Conservation (phyloP, 768 basidiomycete genomes). For the Lactifluus hygrophoroides region DNA sequence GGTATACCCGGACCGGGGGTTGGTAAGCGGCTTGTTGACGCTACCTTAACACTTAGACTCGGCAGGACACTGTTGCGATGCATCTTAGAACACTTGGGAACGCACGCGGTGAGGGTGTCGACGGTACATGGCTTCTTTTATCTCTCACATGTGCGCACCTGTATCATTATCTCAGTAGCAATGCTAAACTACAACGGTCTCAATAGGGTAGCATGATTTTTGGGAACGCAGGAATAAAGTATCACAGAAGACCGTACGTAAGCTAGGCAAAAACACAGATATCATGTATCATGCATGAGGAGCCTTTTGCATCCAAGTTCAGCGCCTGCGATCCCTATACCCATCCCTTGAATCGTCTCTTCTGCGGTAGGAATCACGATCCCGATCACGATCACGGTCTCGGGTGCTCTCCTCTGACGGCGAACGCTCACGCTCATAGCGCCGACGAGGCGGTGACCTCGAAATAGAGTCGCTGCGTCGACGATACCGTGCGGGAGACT, state of each 20-base stretch:
- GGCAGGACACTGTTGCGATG: too few species aligned
- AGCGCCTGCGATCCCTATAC: conserved; percentile 16
- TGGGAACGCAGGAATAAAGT: not conserved
- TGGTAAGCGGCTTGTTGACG: too few species aligned
- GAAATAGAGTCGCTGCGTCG: conserved; percentile 15
- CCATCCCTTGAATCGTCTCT: conserved; percentile 17
- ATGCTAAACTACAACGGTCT: not conserved
- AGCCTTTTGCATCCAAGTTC: not conserved
- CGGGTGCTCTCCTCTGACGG: conserved; percentile 6
- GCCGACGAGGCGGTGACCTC: conserved; percentile 10
- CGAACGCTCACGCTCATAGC: conserved; percentile 3
- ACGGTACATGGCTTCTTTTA: too few species aligned
- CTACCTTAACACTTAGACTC: too few species aligned
- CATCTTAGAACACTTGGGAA: too few species aligned
- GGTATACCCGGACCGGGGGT: too few species aligned
- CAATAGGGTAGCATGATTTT: not conserved
- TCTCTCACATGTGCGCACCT: too few species aligned
- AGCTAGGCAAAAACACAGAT: not conserved
- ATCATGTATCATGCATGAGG: not conserved
- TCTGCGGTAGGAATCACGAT: conserved; percentile 6
- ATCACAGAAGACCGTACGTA: not conserved
- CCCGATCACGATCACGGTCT: conserved; percentile 3
- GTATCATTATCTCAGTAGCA: not conserved
- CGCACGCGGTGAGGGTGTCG: too few species aligned
- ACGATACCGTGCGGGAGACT: conserved; percentile 6